These are phyloP conservation scores for Francoa sonchifolia DNA, from an alignment of 441 rosid genomes.

Conservation along the genomic window DNA sequence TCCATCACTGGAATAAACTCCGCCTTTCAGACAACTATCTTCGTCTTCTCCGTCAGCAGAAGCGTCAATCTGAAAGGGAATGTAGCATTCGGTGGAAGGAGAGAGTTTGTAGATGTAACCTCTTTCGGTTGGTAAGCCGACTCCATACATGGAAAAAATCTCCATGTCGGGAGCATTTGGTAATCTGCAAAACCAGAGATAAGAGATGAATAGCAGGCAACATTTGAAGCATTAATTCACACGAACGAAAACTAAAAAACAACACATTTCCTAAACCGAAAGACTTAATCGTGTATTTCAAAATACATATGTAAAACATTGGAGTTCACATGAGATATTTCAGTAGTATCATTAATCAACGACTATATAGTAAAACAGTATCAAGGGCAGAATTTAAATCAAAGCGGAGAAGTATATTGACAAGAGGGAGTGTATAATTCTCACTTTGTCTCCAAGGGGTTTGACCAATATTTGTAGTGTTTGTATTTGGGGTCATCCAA, in stretches of 20 bases:
- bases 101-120: slow-evolving; percentile 67
- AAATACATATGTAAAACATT: too few species aligned
- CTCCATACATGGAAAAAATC: slow-evolving; percentile 76
- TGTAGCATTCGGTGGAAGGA: slow-evolving; percentile 60
- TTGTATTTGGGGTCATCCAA: slow-evolving; percentile 75
- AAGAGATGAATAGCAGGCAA: slow-evolving; percentile 4
- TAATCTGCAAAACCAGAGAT: slow-evolving; percentile 42
- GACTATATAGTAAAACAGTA: too few species aligned
- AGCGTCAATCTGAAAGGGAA: slow-evolving; percentile 83
- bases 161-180: slow-evolving; percentile 94
- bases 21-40: slow-evolving; percentile 60
- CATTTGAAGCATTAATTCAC: not conserved
- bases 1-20: slow-evolving; percentile 78
- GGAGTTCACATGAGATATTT: too few species aligned
- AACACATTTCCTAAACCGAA: too few species aligned
- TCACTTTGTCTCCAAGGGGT: slow-evolving; percentile 88
- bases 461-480: slow-evolving; percentile 86
- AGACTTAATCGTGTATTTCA: too few species aligned
- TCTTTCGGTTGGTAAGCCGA: slow-evolving; percentile 90
- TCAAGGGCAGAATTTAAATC: too few species aligned
- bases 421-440: too few species aligned
- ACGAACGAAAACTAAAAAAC: too few species aligned
- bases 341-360: too few species aligned
- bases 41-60: slow-evolving; percentile 52
- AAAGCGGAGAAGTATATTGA: too few species aligned